Conservation (phyloP, 2,329 filamentous ascomycete genomes). For the Ceratocystis huliohia region DNA sequence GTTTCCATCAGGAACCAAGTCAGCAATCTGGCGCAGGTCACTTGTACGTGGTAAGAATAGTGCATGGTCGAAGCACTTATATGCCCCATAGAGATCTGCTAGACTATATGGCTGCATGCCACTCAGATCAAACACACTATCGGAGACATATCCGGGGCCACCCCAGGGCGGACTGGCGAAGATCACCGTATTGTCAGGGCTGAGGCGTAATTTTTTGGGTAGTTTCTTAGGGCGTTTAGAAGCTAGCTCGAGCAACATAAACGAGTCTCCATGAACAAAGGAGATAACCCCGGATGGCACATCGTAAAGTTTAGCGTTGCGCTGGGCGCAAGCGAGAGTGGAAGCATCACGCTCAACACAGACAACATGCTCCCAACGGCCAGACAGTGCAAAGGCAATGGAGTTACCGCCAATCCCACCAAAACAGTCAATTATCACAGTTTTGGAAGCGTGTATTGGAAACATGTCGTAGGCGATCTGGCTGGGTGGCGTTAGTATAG, state of each 20-base stretch:
- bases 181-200: constrained; percentile 33
- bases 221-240: constrained; percentile 27
- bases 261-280: constrained; percentile 80
- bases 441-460: constrained; percentile 41
- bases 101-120: constrained; percentile 83
- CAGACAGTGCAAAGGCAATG: constrained; percentile 80
- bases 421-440: constrained; percentile 73
- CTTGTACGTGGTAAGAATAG: constrained; percentile 80
- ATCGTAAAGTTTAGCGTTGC: constrained; percentile 79
- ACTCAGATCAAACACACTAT: constrained; percentile 66
- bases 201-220: constrained; percentile 31
- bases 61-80: constrained; percentile 47
- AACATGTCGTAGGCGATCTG: constrained; percentile 64
- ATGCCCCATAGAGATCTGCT: constrained; percentile 48
- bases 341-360: constrained; percentile 74
- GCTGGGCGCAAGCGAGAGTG: constrained; percentile 77
- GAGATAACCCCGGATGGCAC: constrained; percentile 59
- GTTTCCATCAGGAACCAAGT: constrained; percentile 32
- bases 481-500: constrained; percentile 31
- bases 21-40: constrained; percentile 65
- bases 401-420: constrained; percentile 85
- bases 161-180: constrained; percentile 52
- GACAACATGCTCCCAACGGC: constrained; percentile 70
- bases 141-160: constrained; percentile 42
- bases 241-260: constrained; percentile 34